phyloP scores from a whole-genome alignment of 768 basidiomycete species.

The Mycena metata region DNA sequence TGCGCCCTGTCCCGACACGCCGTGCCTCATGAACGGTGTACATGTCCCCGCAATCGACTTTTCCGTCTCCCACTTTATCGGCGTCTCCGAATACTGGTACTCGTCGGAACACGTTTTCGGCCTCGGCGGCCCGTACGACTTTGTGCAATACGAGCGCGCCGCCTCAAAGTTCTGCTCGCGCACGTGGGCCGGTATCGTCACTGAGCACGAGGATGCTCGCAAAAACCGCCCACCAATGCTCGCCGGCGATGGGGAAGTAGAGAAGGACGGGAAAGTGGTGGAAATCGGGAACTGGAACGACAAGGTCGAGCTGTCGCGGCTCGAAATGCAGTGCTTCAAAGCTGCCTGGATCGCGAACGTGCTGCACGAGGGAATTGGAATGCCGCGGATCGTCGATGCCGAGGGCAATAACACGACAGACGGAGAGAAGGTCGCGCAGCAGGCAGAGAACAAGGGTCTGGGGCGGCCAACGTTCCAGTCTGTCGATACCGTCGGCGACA shows the following conservation, averaged over 20 bases:
- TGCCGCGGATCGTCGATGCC: conserved; percentile 91
- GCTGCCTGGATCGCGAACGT: conserved; percentile 98
- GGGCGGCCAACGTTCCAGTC: conserved; percentile 91
- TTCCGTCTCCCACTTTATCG: conserved; percentile 92
- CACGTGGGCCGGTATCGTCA: conserved; percentile 83
- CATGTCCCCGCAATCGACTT: conserved; percentile 97
- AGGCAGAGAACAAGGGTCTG: conserved; percentile 88
- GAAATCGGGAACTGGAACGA: conserved; percentile 77
- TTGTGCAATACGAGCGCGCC: conserved; percentile 94
- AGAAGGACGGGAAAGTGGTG: conserved; percentile 71
- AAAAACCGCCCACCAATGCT: conserved; percentile 57
- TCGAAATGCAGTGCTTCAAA: conserved; percentile 99
- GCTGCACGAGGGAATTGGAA: conserved; percentile 94
- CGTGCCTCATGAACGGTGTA: conserved; percentile 95
- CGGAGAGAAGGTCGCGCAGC: conserved; percentile 77
- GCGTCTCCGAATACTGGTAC: conserved; percentile 99
- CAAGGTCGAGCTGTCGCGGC: conserved; percentile 82
- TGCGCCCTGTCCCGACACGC: conserved; percentile 83
- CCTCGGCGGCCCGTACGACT: conserved; percentile 95
- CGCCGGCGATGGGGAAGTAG: conserved; percentile 76
- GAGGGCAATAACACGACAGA: conserved; percentile 82
- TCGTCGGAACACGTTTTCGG: conserved; percentile 98
- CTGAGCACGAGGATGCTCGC: conserved; percentile 72
- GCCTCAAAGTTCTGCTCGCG: conserved; percentile 87
- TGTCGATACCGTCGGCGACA: conserved; percentile 90